These are phyloP conservation scores for Coprinopsis marcescibilis DNA, from an alignment of 768 basidiomycete genomes.

Conservation along the genomic window DNA sequence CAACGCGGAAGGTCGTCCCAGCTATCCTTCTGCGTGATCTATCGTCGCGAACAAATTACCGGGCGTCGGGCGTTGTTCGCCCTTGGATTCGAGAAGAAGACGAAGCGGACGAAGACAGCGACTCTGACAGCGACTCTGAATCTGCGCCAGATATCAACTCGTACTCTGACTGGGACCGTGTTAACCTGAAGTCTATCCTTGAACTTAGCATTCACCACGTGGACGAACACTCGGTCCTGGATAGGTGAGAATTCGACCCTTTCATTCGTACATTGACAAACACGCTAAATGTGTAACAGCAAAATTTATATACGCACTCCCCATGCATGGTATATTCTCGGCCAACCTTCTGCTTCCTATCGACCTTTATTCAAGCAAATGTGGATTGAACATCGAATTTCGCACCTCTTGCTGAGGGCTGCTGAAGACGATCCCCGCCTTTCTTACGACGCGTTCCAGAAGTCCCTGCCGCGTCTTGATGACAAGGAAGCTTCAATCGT, in stretches of 20 bases:
- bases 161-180: constrained; percentile 14
- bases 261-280: background rate
- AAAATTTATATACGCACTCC: constrained; percentile 59
- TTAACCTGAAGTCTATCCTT: constrained; percentile 38
- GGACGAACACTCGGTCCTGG: constrained; percentile 24
- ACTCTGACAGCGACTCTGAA: constrained; percentile 19
- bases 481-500: constrained; percentile 24
- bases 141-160: constrained; percentile 8
- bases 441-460: constrained; percentile 34
- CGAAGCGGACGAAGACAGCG: constrained; percentile 22
- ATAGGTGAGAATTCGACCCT: constrained; percentile 35
- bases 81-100: constrained; percentile 27
- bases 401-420: constrained; percentile 40
- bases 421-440: constrained; percentile 29
- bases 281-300: constrained; percentile 28
- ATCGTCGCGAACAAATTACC: constrained; percentile 20
- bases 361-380: constrained; percentile 38
- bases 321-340: constrained; percentile 67
- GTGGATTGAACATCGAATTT: constrained; percentile 43
- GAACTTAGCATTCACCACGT: constrained; percentile 44
- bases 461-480: constrained; percentile 24
- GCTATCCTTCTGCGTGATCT: constrained; percentile 34
- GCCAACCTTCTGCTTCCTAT: constrained; percentile 42
- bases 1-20: constrained; percentile 32
- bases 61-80: constrained; percentile 37